A percentile compares a stretch with the other conserved stretches of the same genome.
These are phyloP conservation scores for Rhododendron kiyosumense DNA, from an alignment of 148 eudicot genomes.

Conservation along the genomic window DNA sequence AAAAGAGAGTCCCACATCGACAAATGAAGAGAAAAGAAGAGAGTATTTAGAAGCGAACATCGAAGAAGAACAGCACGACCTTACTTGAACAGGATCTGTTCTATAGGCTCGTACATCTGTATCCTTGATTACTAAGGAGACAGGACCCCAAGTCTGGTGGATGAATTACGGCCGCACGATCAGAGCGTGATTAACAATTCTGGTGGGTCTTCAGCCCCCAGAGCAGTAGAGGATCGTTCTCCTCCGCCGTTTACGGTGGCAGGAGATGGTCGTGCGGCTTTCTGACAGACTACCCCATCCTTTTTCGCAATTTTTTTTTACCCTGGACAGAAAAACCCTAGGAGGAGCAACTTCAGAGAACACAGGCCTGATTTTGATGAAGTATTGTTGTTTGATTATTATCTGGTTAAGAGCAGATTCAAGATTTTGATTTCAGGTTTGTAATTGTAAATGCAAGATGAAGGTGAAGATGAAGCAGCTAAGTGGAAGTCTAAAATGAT, in stretches of 20 bases:
- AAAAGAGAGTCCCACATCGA: neutral
- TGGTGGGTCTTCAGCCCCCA: neutral
- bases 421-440: no score
- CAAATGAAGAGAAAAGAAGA: rapidly evolving
- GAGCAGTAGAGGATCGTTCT: neutral
- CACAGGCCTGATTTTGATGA: neutral
- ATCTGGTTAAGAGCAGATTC: neutral
- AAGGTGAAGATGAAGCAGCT: neutral
- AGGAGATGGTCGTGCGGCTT: neutral
- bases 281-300: neutral
- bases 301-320: neutral
- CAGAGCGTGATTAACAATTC: neutral
- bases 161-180: neutral
- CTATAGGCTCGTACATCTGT: conserved; percentile 8
- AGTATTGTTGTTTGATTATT: neutral
- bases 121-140: conserved; percentile 4
- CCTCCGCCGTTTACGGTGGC: neutral
- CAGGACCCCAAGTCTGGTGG: conserved; percentile 3
- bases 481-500: no score
- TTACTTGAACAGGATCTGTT: conserved; percentile 9
- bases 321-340: neutral
- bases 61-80: neutral
- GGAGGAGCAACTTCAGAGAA: neutral
- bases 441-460: neutral
- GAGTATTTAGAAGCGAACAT: neutral